Conservation (phyloP, 805 yeast species). For the Scheffersomyces spartinae region DNA sequence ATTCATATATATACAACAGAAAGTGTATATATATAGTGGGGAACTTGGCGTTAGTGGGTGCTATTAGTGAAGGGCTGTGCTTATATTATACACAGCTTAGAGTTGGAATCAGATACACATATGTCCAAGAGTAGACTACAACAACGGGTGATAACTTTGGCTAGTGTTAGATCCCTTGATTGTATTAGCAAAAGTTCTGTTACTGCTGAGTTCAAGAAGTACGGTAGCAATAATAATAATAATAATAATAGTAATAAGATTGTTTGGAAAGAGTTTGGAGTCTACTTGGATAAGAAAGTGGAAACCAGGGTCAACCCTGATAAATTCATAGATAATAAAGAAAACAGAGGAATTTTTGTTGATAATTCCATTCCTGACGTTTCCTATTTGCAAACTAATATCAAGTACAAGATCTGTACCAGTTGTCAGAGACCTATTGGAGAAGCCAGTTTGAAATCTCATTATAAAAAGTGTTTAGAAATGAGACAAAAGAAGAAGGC, state of each 20-base stretch:
- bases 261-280: constrained; percentile 35
- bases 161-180: constrained; percentile 14
- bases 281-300: constrained; percentile 27
- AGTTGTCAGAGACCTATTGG: constrained; percentile 31
- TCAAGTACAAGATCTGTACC: constrained; percentile 26
- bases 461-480: constrained; percentile 23
- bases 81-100: too few species aligned
- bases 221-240: constrained; percentile 4
- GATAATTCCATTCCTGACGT: constrained; percentile 14
- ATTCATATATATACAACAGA: too few species aligned
- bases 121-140: constrained; percentile 13
- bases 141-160: constrained; percentile 16
- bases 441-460: constrained; percentile 17
- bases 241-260: constrained; percentile 13
- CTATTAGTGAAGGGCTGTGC: too few species aligned
- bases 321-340: constrained; percentile 10
- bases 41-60: too few species aligned
- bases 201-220: too few species aligned
- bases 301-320: constrained; percentile 15
- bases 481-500: constrained; percentile 23
- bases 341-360: too few species aligned
- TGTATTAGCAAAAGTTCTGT: constrained; percentile 4
- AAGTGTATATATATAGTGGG: too few species aligned
- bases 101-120: too few species aligned
- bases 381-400: constrained; percentile 20